phyloP scores from a whole-genome alignment of 495 filamentous ascomycete species.

The Tirmania nivea region DNA sequence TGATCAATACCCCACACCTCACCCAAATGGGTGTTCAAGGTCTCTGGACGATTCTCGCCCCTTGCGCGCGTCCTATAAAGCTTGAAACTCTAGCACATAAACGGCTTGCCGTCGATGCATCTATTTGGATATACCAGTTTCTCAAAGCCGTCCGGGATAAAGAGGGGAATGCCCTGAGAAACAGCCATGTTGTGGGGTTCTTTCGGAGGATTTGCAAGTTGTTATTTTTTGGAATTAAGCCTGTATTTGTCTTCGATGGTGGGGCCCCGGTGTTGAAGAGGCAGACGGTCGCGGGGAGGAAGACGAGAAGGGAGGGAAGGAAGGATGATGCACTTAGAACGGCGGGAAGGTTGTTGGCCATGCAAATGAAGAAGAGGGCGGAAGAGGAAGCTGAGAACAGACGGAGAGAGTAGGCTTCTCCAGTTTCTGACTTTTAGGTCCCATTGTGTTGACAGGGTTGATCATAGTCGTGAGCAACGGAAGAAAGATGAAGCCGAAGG shows the following conservation, averaged over 20 bases:
- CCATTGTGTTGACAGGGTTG: neutral
- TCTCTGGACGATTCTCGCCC: constrained; percentile 85
- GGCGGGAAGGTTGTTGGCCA: constrained; percentile 68
- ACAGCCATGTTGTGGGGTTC: constrained; percentile 89
- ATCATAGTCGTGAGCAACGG: neutral
- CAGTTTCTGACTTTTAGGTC: neutral
- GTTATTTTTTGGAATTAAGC: constrained; percentile 84
- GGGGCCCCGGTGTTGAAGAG: constrained; percentile 80
- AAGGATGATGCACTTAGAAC: constrained; percentile 83
- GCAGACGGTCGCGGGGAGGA: constrained; percentile 62
- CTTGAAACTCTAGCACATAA: constrained; percentile 89
- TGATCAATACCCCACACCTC: no score
- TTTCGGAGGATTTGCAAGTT: constrained; percentile 95
- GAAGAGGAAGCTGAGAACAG: constrained; percentile 54
- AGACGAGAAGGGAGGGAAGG: constrained; percentile 62
- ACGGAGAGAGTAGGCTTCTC: constrained; percentile 27
- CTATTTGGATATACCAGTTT: constrained; percentile 99
- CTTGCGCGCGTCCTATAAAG: constrained; percentile 74
- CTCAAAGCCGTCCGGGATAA: constrained; percentile 96
- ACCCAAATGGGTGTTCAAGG: constrained; percentile 78
- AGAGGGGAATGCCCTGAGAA: constrained; percentile 88
- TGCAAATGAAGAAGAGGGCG: constrained; percentile 73
- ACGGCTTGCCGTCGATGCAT: constrained; percentile 87
- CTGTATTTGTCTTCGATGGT: constrained; percentile 95
- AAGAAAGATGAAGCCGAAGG: neutral